These are phyloP conservation scores for Tetrapisispora fleetii DNA, from an alignment of 805 yeast species.

Conservation along the genomic window DNA sequence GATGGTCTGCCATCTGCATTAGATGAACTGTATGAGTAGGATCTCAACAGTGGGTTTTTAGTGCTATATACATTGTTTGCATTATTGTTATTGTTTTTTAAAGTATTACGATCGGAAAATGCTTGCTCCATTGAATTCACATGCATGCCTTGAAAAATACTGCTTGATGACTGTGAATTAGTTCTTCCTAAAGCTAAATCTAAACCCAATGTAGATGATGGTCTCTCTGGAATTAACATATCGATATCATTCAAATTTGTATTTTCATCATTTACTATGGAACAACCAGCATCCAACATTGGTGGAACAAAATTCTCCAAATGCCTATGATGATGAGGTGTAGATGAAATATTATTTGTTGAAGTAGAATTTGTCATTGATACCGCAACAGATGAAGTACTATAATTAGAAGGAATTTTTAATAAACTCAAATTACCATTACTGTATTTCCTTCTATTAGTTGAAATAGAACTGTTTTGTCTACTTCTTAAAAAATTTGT, in stretches of 20 bases:
- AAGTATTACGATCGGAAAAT: not conserved
- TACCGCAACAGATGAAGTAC: not conserved
- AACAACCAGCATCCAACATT: conserved; percentile 67
- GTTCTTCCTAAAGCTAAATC: conserved; percentile 32
- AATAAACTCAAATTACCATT: conserved; percentile 1
- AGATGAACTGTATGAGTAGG: conserved; percentile 5
- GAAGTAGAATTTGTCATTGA: not conserved
- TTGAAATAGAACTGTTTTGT: conserved; percentile 1
- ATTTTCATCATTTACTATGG: conserved; percentile 47
- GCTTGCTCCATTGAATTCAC: not conserved
- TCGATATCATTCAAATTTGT: conserved; percentile 63
- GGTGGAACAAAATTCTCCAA: conserved; percentile 70
- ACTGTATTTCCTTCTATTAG: not conserved
- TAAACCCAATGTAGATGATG: conserved; percentile 42
- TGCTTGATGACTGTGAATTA: conserved; percentile 11
- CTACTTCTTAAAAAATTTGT: not conserved
- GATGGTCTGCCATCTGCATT: not conserved
- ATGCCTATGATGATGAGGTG: conserved; percentile 28
- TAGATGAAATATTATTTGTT: not conserved
- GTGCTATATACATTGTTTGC: not conserved
- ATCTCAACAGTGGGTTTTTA: conserved; percentile 2
- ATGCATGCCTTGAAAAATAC: not conserved
- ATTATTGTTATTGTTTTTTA: not conserved
- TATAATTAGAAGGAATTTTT: conserved; percentile 1
- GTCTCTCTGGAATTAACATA: conserved; percentile 56